A percentile compares a stretch with the other conserved stretches of the same genome.
These are phyloP conservation scores for Phytopythium cucurbitacearum DNA, from an alignment of 352 stramenopile species.

Conservation along the genomic window DNA sequence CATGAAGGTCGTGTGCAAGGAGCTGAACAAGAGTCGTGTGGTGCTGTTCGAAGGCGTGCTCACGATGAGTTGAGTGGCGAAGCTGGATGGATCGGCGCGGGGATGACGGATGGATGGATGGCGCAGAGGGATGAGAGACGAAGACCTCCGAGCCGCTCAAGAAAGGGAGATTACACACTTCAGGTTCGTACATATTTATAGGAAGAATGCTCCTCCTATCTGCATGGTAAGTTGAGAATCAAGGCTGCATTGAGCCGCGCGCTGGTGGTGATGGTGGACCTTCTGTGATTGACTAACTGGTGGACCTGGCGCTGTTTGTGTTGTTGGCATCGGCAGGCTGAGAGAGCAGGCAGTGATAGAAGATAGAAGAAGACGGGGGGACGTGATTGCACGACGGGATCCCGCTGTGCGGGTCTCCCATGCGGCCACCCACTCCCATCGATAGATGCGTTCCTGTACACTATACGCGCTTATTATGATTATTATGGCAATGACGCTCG, in stretches of 20 bases:
- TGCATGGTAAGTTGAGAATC: slow-evolving; percentile 30
- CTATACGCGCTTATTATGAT: too few relatives aligned
- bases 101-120: slow-evolving; percentile 11
- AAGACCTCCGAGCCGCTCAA: slow-evolving; percentile 24
- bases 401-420: too few relatives aligned
- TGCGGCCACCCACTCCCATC: too few relatives aligned
- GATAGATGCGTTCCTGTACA: too few relatives aligned
- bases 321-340: slow-evolving; percentile 11
- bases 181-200: slow-evolving; percentile 66
- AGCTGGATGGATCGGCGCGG: not conserved
- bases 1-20: slow-evolving; percentile 84
- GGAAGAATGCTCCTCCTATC: slow-evolving; percentile 23
- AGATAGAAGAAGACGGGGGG: slow-evolving; percentile 16
- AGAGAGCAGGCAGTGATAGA: slow-evolving; percentile 13
- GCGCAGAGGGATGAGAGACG: slow-evolving; percentile 1
- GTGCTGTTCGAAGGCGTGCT: slow-evolving; percentile 74
- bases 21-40: slow-evolving; percentile 80
- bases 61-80: slow-evolving; percentile 32
- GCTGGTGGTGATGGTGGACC: too few relatives aligned
- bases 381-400: too few relatives aligned
- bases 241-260: slow-evolving; percentile 7
- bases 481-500: too few relatives aligned
- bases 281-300: too few relatives aligned
- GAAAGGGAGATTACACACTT: slow-evolving; percentile 11
- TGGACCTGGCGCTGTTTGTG: not conserved